Percentiles rank a stretch among this genome's conserved stretches.
phyloP scores from a whole-genome alignment of 23 red algal species.

The Pyropia haitanensis region DNA sequence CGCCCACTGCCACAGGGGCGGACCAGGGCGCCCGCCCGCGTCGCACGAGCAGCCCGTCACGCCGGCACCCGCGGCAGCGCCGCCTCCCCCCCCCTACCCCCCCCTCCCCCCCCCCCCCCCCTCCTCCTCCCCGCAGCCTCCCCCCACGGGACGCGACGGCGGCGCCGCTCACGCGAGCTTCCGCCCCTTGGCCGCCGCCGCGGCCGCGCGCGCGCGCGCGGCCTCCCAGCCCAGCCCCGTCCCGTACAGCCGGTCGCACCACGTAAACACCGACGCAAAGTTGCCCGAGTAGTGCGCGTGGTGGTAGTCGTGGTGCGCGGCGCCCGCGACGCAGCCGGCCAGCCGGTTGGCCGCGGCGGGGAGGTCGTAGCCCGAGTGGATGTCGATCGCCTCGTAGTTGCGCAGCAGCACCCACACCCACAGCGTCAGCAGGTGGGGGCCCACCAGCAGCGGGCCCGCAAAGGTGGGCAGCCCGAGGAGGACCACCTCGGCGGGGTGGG shows the following conservation, averaged over 20 bases:
- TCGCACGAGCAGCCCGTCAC: too few relatives aligned
- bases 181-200: background rate
- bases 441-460: conserved; percentile 53
- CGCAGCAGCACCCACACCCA: conserved; percentile 80
- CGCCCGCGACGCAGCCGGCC: conserved; percentile 73
- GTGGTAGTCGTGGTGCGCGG: conserved; percentile 88
- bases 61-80: too few relatives aligned
- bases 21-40: too few relatives aligned
- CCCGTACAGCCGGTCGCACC: conserved; percentile 61
- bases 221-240: conserved; percentile 31
- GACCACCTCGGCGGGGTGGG: conserved; percentile 84
- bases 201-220: conserved; percentile 4
- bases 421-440: conserved; percentile 85
- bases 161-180: background rate
- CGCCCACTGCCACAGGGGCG: too few relatives aligned
- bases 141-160: background rate
- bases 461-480: conserved; percentile 81
- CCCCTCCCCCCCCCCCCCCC: too few relatives aligned
- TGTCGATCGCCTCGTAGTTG: conserved; percentile 78
- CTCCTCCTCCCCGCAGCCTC: too few relatives aligned
- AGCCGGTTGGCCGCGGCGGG: conserved; percentile 62
- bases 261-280: conserved; percentile 71
- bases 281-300: conserved; percentile 90
- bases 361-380: conserved; percentile 88
- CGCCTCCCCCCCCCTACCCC: too few relatives aligned